These are phyloP conservation scores for Argentina anserina DNA, from an alignment of 306 rosid genomes.

Conservation along the genomic window DNA sequence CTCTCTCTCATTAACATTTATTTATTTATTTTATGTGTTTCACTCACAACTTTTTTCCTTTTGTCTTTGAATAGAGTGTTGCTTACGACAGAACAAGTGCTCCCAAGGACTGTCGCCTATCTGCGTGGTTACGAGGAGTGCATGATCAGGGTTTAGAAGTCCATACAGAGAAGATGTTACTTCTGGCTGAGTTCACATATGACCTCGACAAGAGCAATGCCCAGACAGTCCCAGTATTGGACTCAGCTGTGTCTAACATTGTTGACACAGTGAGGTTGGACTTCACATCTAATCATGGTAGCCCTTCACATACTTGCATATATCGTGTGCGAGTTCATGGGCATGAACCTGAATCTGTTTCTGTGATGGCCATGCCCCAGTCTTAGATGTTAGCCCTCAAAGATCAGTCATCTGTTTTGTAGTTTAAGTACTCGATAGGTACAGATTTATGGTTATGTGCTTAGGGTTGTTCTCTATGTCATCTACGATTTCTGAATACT, in stretches of 20 bases:
- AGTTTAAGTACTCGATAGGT: conserved; percentile 23
- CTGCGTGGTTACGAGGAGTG: conserved; percentile 74
- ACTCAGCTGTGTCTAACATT: conserved; percentile 35
- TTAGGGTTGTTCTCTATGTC: neutral
- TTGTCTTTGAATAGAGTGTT: conserved; percentile 55
- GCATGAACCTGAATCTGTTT: conserved; percentile 56
- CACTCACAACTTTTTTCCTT: neutral
- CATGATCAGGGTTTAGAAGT: conserved; percentile 25
- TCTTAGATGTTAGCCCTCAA: conserved; percentile 4
- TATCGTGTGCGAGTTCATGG: conserved; percentile 94
- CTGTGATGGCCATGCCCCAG: conserved; percentile 52
- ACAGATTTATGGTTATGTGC: neutral
- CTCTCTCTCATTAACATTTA: neutral
- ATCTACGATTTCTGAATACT: neutral
- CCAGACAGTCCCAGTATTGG: conserved; percentile 63
- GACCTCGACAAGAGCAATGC: conserved; percentile 96
- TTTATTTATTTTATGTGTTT: neutral
- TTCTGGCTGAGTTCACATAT: conserved; percentile 57
- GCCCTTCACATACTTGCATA: conserved; percentile 86
- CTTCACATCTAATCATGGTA: conserved; percentile 84
- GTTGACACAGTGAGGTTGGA: conserved; percentile 75
- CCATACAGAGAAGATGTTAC: conserved; percentile 46
- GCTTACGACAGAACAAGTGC: conserved; percentile 87
- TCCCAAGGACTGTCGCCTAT: conserved; percentile 80
- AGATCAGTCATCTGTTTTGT: conserved; percentile 25